Conservation (phyloP, 305 asterid genomes). For the Fraxinus albicans region DNA sequence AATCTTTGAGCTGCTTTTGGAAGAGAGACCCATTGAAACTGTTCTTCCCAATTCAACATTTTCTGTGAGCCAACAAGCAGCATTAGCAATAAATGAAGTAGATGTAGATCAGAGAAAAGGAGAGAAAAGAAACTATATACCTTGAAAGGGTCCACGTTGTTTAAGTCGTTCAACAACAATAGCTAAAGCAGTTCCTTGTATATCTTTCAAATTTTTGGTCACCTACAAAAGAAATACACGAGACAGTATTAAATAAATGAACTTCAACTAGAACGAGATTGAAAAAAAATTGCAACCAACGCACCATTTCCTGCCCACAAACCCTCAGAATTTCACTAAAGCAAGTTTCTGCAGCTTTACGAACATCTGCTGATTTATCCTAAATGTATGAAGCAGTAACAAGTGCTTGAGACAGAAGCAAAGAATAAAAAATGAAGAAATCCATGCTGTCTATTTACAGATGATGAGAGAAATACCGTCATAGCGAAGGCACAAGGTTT, state of each 20-base stretch:
- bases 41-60: conserved; percentile 61
- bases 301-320: conserved; percentile 95
- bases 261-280: not conserved
- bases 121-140: conserved; percentile 34
- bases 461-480: conserved; percentile 58
- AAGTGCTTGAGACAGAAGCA: conserved; percentile 4
- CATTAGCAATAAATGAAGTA: conserved; percentile 18
- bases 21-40: conserved; percentile 47
- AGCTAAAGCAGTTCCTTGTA: conserved; percentile 95
- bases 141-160: conserved; percentile 68
- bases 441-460: not conserved
- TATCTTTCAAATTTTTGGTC: conserved; percentile 81
- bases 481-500: conserved; percentile 90
- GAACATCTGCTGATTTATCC: conserved; percentile 99
- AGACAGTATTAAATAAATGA: not conserved
- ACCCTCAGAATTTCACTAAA: conserved; percentile 82
- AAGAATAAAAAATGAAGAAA: not conserved
- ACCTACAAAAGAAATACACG: conserved; percentile 42
- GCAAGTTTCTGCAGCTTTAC: conserved; percentile 95
- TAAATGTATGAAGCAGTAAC: conserved; percentile 29
- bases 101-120: conserved; percentile 10
- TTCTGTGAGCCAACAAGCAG: conserved; percentile 44
- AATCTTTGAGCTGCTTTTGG: conserved; percentile 63
- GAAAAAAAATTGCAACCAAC: conserved; percentile 15
- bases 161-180: conserved; percentile 83